Conservation (phyloP, 2,329 filamentous ascomycete genomes). For the Chrysosporium queenslandicum region DNA sequence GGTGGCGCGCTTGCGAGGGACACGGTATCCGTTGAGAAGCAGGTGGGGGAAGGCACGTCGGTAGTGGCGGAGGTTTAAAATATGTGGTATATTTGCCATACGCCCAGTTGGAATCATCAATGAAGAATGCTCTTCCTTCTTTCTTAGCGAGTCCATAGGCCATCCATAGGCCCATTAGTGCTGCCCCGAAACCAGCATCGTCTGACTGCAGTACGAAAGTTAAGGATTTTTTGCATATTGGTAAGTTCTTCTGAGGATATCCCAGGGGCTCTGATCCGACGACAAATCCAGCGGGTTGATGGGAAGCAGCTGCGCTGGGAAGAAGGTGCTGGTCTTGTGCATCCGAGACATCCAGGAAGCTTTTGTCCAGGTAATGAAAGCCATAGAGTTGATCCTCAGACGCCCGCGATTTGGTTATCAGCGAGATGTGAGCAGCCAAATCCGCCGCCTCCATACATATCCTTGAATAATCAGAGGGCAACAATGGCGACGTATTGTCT, state of each 20-base stretch:
- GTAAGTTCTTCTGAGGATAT: slow-evolving; percentile 19
- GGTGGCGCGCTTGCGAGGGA: slow-evolving; percentile 62
- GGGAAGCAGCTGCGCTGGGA: slow-evolving; percentile 27
- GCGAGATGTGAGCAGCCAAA: slow-evolving; percentile 49
- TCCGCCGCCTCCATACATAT: slow-evolving; percentile 60
- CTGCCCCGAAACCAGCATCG: slow-evolving; percentile 66
- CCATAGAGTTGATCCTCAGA: slow-evolving; percentile 28
- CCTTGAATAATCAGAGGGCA: slow-evolving; percentile 54
- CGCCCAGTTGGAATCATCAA: slow-evolving; percentile 75
- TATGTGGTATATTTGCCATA: slow-evolving; percentile 66
- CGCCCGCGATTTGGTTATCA: slow-evolving; percentile 31
- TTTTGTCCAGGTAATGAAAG: slow-evolving; percentile 54
- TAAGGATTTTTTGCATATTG: slow-evolving; percentile 59
- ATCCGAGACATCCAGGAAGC: slow-evolving; percentile 65
- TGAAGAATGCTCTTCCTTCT: slow-evolving; percentile 67
- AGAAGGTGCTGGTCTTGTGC: slow-evolving; percentile 58
- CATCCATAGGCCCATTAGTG: slow-evolving; percentile 71
- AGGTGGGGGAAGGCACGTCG: slow-evolving; percentile 61
- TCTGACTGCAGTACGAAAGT: slow-evolving; percentile 67
- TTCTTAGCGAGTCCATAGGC: slow-evolving; percentile 68
- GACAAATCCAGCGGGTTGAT: slow-evolving; percentile 5
- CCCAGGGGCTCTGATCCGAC: slow-evolving; percentile 31
- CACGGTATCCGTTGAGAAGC: slow-evolving; percentile 68
- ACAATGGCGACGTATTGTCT: slow-evolving; percentile 56
- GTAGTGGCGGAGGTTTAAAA: slow-evolving; percentile 57